Conservation (phyloP, 2,329 filamentous ascomycete species). For the Trichoderma endophyticum region DNA sequence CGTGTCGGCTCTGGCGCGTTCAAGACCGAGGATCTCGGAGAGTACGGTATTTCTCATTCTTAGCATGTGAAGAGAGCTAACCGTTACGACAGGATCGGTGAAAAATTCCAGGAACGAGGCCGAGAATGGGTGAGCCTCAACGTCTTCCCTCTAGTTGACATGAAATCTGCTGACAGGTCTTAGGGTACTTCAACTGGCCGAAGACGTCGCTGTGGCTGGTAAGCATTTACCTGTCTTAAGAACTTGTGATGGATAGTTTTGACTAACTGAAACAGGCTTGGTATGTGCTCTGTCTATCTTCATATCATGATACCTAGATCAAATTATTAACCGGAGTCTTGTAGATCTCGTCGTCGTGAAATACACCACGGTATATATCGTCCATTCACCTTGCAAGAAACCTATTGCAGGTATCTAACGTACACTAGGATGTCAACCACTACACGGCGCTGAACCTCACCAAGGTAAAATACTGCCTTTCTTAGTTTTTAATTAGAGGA, state of each 20-base stretch:
- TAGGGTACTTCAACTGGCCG: slow-evolving; percentile 53
- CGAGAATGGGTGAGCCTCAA: slow-evolving; percentile 37
- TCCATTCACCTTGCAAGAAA: neutral
- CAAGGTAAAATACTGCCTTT: slow-evolving; percentile 34
- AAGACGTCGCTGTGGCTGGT: slow-evolving; percentile 56
- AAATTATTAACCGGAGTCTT: slow-evolving; percentile 22
- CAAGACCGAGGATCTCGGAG: slow-evolving; percentile 56
- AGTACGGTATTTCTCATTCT: slow-evolving; percentile 27
- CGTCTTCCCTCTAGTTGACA: neutral
- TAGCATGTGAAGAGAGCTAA: slow-evolving; percentile 4
- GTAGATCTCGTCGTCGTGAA: slow-evolving; percentile 64
- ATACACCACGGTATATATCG: slow-evolving; percentile 43
- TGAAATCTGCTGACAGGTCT: neutral
- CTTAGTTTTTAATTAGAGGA: neutral
- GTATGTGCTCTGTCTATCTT: slow-evolving; percentile 15
- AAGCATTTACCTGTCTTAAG: slow-evolving; percentile 25
- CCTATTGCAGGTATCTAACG: neutral
- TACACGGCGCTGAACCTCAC: slow-evolving; percentile 61
- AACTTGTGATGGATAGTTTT: neutral
- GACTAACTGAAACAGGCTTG: slow-evolving; percentile 25
- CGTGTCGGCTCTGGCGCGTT: slow-evolving; percentile 62
- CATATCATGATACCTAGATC: slow-evolving; percentile 10
- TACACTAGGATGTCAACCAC: slow-evolving; percentile 54
- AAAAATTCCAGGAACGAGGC: slow-evolving; percentile 47
- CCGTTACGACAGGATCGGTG: slow-evolving; percentile 33